Conservation (phyloP, 2,329 filamentous ascomycete genomes). For the Penicillium sp. region DNA sequence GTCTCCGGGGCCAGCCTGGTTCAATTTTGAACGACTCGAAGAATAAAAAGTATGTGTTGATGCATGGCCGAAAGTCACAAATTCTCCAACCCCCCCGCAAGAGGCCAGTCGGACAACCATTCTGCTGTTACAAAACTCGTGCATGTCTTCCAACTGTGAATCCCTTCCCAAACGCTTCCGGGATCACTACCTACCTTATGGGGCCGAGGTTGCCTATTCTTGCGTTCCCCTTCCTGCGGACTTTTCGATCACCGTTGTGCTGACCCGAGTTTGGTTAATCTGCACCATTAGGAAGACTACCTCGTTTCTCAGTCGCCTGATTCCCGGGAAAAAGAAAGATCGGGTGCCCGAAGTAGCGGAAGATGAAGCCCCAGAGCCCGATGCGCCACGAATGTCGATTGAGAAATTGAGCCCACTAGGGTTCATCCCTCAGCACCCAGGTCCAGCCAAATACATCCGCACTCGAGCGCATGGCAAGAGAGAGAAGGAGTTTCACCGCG, state of each 20-base stretch:
- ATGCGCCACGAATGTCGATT: constrained; percentile 68
- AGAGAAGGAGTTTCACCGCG: constrained; percentile 69
- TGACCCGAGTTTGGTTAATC: constrained; percentile 7
- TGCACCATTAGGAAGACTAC: constrained; percentile 63
- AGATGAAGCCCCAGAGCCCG: constrained; percentile 63
- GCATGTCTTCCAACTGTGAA: no score
- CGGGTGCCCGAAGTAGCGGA: constrained; percentile 38
- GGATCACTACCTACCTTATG: no score
- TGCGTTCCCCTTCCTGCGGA: no score
- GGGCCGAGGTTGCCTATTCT: no score
- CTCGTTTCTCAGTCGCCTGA: constrained; percentile 84
- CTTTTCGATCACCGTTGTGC: background rate
- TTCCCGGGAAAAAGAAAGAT: constrained; percentile 68
- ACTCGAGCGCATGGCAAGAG: constrained; percentile 77
- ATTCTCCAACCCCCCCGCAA: no score
- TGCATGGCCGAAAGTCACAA: no score
- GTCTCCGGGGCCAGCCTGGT: constrained; percentile 27
- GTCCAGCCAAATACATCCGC: constrained; percentile 85
- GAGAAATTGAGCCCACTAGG: constrained; percentile 71
- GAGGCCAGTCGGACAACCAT: no score
- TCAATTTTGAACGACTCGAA: constrained; percentile 38
- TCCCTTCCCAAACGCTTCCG: no score
- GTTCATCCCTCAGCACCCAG: constrained; percentile 80
- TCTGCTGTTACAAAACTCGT: no score
- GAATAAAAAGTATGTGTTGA: constrained; percentile 58